Conservation (phyloP, 805 yeast species). For the Hanseniaspora taiwanica region DNA sequence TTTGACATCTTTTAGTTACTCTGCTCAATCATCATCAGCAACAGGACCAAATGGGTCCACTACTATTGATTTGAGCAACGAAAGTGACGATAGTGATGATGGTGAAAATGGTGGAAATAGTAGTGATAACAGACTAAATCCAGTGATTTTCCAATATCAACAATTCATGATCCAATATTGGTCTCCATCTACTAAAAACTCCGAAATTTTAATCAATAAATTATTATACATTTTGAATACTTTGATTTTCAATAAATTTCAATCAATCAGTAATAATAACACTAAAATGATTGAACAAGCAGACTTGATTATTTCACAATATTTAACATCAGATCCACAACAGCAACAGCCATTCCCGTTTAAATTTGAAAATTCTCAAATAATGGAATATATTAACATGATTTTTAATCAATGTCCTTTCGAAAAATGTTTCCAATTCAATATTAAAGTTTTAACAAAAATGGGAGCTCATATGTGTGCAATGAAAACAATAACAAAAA, state of each 20-base stretch:
- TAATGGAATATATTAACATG: conserved; percentile 15
- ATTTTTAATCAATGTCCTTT: conserved; percentile 10
- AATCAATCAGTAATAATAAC: neutral
- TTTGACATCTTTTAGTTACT: neutral
- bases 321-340: conserved; percentile 5
- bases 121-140: conserved; percentile 4
- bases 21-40: neutral
- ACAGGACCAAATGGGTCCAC: neutral
- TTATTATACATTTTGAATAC: neutral
- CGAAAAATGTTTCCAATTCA: conserved; percentile 1
- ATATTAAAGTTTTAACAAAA: neutral
- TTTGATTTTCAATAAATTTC: neutral
- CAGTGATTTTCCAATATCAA: neutral
- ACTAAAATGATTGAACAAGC: neutral
- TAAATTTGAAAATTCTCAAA: conserved; percentile 16
- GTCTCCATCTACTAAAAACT: neutral
- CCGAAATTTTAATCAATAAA: neutral
- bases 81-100: neutral
- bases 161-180: neutral
- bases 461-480: neutral
- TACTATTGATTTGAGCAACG: neutral
- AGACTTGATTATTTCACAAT: neutral
- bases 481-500: conserved; percentile 18
- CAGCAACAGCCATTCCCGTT: conserved; percentile 22
- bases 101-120: neutral